These are phyloP conservation scores for Calonectria honghensis DNA, from an alignment of 2,329 filamentous ascomycete species.

Conservation along the genomic window DNA sequence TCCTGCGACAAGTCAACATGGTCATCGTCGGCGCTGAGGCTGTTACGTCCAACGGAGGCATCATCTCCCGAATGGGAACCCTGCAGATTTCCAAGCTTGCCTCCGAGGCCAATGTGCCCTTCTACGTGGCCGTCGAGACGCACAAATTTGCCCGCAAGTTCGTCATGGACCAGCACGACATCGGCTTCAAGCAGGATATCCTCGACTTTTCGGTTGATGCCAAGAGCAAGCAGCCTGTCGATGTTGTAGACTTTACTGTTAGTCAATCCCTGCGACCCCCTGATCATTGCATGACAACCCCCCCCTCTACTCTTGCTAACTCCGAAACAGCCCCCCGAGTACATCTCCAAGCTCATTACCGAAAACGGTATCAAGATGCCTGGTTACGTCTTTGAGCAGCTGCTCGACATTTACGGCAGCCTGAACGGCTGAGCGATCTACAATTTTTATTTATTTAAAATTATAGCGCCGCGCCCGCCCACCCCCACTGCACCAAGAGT, in stretches of 20 bases:
- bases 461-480: constrained; percentile 45
- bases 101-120: constrained; percentile 80
- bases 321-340: constrained; percentile 73
- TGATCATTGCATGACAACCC: not conserved
- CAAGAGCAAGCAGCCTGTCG: constrained; percentile 66
- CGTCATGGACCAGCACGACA: constrained; percentile 86
- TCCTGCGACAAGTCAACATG: constrained; percentile 76
- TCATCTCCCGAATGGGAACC: constrained; percentile 90
- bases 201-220: constrained; percentile 81
- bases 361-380: constrained; percentile 84
- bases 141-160: constrained; percentile 97
- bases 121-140: constrained; percentile 95
- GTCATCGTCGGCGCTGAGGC: constrained; percentile 85
- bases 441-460: not conserved
- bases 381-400: constrained; percentile 81
- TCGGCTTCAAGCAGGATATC: constrained; percentile 86
- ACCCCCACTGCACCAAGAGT: constrained; percentile 9
- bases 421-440: constrained; percentile 58
- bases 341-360: constrained; percentile 84
- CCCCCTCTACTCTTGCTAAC: not conserved
- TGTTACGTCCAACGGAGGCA: constrained; percentile 94
- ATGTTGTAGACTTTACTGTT: constrained; percentile 83
- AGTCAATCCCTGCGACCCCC: not conserved
- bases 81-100: constrained; percentile 92
- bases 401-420: constrained; percentile 77